Conservation (phyloP, 768 basidiomycete genomes). For the Tricholoma terreum region DNA sequence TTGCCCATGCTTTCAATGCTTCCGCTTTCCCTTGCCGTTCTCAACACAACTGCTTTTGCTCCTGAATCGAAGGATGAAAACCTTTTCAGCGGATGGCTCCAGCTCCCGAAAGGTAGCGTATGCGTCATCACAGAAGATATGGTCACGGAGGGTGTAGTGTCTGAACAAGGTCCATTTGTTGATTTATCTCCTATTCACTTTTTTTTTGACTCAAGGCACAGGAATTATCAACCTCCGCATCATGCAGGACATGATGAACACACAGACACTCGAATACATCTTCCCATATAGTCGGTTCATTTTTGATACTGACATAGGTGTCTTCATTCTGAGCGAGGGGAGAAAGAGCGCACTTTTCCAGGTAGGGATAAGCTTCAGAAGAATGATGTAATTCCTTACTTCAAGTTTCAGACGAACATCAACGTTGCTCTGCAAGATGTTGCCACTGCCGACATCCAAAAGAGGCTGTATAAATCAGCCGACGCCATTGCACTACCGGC, state of each 20-base stretch:
- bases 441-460: slow-evolving; percentile 8
- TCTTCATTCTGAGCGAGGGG: slow-evolving; percentile 61
- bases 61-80: slow-evolving; percentile 73
- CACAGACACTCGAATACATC: slow-evolving; percentile 66
- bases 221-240: slow-evolving; percentile 64
- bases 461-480: slow-evolving; percentile 47
- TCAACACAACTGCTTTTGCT: slow-evolving; percentile 57
- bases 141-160: slow-evolving; percentile 64
- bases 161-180: slow-evolving; percentile 47
- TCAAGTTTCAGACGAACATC: slow-evolving; percentile 48
- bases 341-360: slow-evolving; percentile 70
- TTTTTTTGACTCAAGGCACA: slow-evolving; percentile 17
- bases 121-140: slow-evolving; percentile 65
- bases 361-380: slow-evolving; percentile 33
- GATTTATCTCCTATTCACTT: not conserved
- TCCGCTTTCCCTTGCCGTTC: slow-evolving; percentile 56
- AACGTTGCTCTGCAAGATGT: slow-evolving; percentile 45
- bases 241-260: slow-evolving; percentile 58
- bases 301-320: slow-evolving; percentile 73
- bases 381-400: not conserved
- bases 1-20: slow-evolving; percentile 55
- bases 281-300: slow-evolving; percentile 75
- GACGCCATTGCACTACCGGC: slow-evolving; percentile 45
- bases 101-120: slow-evolving; percentile 60
- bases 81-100: slow-evolving; percentile 69